Base-by-base conservation (phyloP, 2,329 filamentous ascomycete species). In the Phyllosticta citribraziliensis region DNA sequence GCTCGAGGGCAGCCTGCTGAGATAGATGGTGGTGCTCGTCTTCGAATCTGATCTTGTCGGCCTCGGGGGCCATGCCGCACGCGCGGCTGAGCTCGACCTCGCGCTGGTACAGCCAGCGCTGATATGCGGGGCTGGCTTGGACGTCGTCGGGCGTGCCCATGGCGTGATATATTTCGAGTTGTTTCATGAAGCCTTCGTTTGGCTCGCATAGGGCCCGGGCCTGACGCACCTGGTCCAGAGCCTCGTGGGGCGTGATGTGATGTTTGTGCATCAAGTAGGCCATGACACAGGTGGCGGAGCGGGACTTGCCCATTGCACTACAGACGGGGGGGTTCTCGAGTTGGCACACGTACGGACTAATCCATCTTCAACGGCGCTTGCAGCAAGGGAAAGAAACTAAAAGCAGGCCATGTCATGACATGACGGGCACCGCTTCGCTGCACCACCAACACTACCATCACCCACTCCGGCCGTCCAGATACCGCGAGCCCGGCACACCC, bases 221-320 rank as follows among this genome's bases (percentile, higher is more conserved):
- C 70, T 87, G 76, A 58, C 86, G 84, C 57, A 97, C 79, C 66
- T 87, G 81, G 25, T 80, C 78, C 56, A 97, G 77, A 2, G 92
- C 91, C 54, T 88, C 84, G 65, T 79, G 72, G 62, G 82, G 78
- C 66, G 76, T 78, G 66, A 82, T 75, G 66, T 73, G 71, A 68
- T 78, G 73, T 62, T 74, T 73, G 65, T 82, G 79, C 73, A 97
- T 87, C 57, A 97, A 79, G 74, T 92, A 97, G 64, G 94, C 93
- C 62, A 95, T 82, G 60, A 90, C 82, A 66, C 89, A 84, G 33
- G 91, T 87, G 66, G 93, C 89, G 55, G 93, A 97, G 63, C 94
- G 89, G 35, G 92, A 97, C 76, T 95, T 96, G 58, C 94, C 94
- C 86, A 96, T 96, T 22, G 91, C 93, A 80, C 94, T 96, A 76